Evolutionary conservation across 106 monocot species (phyloP).

Genomic region (Dioscorea dumetorum): DNA sequence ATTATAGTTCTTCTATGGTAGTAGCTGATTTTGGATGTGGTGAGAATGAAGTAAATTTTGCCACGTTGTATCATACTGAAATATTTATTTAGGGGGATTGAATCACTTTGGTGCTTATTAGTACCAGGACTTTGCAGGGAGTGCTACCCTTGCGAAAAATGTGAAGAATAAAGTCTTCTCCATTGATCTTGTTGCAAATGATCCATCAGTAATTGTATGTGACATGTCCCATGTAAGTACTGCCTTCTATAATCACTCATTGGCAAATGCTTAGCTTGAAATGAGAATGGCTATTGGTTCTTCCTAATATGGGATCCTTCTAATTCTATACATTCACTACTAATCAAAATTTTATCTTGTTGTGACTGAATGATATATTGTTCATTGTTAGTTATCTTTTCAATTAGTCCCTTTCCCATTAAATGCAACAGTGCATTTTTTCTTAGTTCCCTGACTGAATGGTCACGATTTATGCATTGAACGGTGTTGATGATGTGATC

Average conservation of each 20-base stretch:
- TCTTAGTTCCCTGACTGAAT: no score
- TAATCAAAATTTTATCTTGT: no score
- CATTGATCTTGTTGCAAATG: constrained; percentile 84
- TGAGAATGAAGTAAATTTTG: constrained; percentile 23
- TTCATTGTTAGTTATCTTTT: no score
- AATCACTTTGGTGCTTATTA: constrained; percentile 1
- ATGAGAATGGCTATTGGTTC: background rate
- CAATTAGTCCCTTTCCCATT: no score
- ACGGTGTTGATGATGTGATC: no score
- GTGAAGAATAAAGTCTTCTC: constrained; percentile 93
- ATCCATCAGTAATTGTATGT: constrained; percentile 94
- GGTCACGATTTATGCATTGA: no score
- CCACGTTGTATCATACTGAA: background rate
- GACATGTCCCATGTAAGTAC: constrained; percentile 87
- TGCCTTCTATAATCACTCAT: background rate
- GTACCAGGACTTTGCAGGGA: constrained; percentile 31
- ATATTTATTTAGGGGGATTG: background rate
- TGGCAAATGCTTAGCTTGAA: background rate
- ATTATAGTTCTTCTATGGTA: constrained; percentile 43
- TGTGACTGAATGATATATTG: no score
- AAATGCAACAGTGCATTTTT: no score
- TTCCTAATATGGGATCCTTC: background rate
- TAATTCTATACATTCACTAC: no score
- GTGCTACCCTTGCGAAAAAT: constrained; percentile 74
- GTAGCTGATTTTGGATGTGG: constrained; percentile 99